These are phyloP conservation scores for Vaccinium vitisidaea DNA, from an alignment of 148 eudicot species.

Conservation along the genomic window DNA sequence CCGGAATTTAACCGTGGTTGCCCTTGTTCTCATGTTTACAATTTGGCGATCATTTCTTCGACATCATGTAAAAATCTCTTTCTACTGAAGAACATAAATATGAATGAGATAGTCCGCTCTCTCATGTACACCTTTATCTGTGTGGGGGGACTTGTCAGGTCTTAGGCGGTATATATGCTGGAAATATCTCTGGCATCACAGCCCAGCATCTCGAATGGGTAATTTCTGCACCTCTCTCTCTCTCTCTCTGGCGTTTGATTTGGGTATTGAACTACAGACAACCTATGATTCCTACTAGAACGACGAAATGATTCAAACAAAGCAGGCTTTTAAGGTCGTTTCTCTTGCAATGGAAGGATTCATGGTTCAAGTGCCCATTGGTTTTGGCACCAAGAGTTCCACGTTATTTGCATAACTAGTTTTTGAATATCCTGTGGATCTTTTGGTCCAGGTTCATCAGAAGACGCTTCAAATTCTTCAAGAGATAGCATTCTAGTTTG, in stretches of 20 bases:
- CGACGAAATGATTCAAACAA: not conserved
- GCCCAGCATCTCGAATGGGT: conserved; percentile 99
- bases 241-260: not conserved
- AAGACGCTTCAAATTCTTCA: conserved; percentile 81
- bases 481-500: conserved; percentile 77
- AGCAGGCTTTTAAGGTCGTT: conserved; percentile 1
- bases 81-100: not conserved
- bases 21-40: not conserved
- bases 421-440: conserved; percentile 17
- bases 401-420: not conserved
- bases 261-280: not conserved
- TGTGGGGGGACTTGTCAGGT: conserved; percentile 45
- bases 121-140: not conserved
- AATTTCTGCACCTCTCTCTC: conserved; percentile 19
- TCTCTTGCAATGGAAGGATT: conserved; percentile 7
- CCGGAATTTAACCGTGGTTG: conserved; percentile 1
- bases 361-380: conserved; percentile 6
- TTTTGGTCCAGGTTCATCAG: conserved; percentile 68
- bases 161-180: conserved; percentile 87
- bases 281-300: not conserved
- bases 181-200: conserved; percentile 88
- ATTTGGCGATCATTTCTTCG: not conserved
- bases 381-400: not conserved
- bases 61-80: not conserved
- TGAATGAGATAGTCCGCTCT: not conserved